These are phyloP conservation scores for Boletus huronensis DNA, from an alignment of 768 basidiomycete genomes.

Conservation along the genomic window DNA sequence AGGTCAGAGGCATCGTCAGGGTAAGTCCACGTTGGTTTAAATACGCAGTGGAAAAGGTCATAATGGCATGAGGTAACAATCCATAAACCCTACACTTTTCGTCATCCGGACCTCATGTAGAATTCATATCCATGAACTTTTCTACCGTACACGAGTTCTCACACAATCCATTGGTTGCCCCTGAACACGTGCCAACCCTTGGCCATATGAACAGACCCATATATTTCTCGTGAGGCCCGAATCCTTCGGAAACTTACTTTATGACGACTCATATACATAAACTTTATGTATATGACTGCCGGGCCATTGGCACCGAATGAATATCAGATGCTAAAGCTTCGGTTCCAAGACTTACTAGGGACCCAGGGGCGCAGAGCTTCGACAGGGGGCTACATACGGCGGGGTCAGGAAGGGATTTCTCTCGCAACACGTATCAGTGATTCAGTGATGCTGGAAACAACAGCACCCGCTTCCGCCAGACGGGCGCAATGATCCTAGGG, in stretches of 20 bases:
- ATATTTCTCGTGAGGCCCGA: neutral
- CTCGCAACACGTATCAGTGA: neutral
- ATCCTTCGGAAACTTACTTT: neutral
- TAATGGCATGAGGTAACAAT: no score
- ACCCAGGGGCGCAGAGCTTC: neutral
- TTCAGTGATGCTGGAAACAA: neutral
- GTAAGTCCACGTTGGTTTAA: no score
- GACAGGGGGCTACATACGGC: no score
- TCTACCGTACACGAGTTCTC: no score
- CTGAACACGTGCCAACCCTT: neutral
- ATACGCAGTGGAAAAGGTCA: no score
- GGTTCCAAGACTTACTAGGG: neutral
- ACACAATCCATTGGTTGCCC: no score
- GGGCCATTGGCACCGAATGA: neutral
- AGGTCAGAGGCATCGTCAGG: no score
- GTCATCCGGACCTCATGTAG: neutral
- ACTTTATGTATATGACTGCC: neutral
- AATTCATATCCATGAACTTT: no score
- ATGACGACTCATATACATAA: no score
- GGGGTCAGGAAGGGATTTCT: neutral
- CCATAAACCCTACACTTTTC: neutral
- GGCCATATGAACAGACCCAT: neutral
- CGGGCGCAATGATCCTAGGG: no score
- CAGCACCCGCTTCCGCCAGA: no score
- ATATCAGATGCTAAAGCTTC: neutral